Percentiles rank a stretch among this genome's conserved stretches.
phyloP scores from a whole-genome alignment of 805 yeast species.

The Ogataea ramenticola region DNA sequence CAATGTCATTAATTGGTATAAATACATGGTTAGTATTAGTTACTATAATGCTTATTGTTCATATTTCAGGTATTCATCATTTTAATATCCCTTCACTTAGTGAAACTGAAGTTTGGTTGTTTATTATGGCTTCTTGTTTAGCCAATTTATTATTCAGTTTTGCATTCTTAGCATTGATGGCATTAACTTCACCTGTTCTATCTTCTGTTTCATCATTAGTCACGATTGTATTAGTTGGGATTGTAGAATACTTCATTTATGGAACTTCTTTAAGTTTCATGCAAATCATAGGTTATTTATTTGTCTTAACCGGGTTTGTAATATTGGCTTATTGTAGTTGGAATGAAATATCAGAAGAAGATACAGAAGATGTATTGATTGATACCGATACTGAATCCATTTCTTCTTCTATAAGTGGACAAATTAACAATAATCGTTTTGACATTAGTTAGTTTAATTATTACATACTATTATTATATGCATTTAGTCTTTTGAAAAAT shows the following conservation, averaged over 20 bases:
- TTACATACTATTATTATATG: no score
- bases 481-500: no score
- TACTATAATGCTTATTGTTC: constrained; percentile 38
- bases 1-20: constrained; percentile 62
- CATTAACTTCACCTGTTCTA: constrained; percentile 78
- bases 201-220: constrained; percentile 56
- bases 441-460: no score
- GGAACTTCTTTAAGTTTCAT: constrained; percentile 45
- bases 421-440: no score
- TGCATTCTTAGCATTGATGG: constrained; percentile 68
- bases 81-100: constrained; percentile 42
- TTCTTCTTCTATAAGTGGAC: constrained; percentile 11
- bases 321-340: constrained; percentile 60
- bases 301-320: constrained; percentile 64
- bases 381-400: constrained; percentile 28
- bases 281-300: constrained; percentile 61
- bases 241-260: constrained; percentile 65
- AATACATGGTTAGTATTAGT: constrained; percentile 46
- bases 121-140: constrained; percentile 44
- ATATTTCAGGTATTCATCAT: constrained; percentile 47
- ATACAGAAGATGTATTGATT: constrained; percentile 26
- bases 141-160: constrained; percentile 66
- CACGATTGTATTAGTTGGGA: constrained; percentile 73
- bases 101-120: constrained; percentile 31
- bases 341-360: constrained; percentile 45